phyloP scores from a whole-genome alignment of 2,329 filamentous ascomycete species.

The Beauveria australis region DNA sequence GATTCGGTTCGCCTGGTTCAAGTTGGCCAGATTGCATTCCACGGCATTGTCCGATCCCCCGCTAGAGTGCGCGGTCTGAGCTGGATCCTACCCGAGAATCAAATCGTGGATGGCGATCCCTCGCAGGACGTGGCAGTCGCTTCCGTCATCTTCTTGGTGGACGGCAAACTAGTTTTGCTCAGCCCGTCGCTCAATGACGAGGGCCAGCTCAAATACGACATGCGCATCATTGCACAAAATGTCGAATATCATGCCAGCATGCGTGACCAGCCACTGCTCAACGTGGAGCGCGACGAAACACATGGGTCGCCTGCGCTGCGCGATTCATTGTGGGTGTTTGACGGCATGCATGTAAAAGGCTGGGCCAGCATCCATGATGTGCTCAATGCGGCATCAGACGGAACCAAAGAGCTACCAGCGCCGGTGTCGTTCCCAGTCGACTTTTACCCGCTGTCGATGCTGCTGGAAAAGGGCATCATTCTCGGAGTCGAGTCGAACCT shows the following conservation, averaged over 20 bases:
- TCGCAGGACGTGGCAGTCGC: conserved; percentile 92
- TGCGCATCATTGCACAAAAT: conserved; percentile 92
- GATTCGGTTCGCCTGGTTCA: conserved; percentile 70
- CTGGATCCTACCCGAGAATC: conserved; percentile 89
- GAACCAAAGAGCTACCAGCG: conserved; percentile 60
- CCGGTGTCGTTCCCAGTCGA: conserved; percentile 78
- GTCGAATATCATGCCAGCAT: conserved; percentile 93
- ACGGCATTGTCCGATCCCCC: conserved; percentile 90
- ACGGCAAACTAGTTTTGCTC: conserved; percentile 88
- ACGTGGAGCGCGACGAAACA: conserved; percentile 20
- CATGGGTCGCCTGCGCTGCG: conserved; percentile 46
- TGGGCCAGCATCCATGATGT: conserved; percentile 89
- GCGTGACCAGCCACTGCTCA: conserved; percentile 63
- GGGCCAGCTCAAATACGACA: conserved; percentile 90
- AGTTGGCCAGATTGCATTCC: conserved; percentile 96
- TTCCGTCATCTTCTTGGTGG: conserved; percentile 91
- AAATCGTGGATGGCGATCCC: conserved; percentile 83
- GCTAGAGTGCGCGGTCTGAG: conserved; percentile 86
- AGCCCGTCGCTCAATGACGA: conserved; percentile 78
- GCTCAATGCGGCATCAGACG: conserved; percentile 61
- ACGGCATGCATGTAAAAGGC: conserved; percentile 73
- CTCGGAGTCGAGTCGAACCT: conserved; percentile 88
- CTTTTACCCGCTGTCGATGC: conserved; percentile 85
- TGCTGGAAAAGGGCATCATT: conserved; percentile 83
- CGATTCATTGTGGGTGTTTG: conserved; percentile 92